Evolutionary conservation across 371 early-diverging fungal species (phyloP).

Genomic region (Rhizopus stolonifer): DNA sequence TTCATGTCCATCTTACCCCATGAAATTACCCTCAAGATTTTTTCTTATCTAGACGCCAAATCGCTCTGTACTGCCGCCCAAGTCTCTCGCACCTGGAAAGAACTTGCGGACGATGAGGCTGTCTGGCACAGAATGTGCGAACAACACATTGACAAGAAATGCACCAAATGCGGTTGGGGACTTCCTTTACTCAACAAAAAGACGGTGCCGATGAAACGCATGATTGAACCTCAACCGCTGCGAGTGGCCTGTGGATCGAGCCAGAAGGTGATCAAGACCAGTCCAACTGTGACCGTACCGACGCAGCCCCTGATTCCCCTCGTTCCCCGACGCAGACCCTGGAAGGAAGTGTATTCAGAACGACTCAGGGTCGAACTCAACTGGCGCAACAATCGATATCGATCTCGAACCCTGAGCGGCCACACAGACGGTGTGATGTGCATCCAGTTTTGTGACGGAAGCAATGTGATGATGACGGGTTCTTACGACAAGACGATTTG

Average conservation of each 20-base stretch:
- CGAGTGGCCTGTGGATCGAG: constrained; percentile 19
- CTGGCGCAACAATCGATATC: constrained; percentile 79
- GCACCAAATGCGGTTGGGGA: constrained; percentile 94
- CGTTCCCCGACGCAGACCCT: constrained; percentile 46
- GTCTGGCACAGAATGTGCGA: constrained; percentile 94
- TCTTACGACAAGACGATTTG: constrained; percentile 82
- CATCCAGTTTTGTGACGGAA: constrained; percentile 80
- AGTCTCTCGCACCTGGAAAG: constrained; percentile 76
- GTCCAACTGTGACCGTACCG: no score
- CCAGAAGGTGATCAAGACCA: no score
- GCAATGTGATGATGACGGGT: constrained; percentile 74
- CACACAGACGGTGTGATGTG: constrained; percentile 90
- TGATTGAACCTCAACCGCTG: constrained; percentile 16
- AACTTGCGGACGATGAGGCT: constrained; percentile 81
- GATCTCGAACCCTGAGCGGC: constrained; percentile 60
- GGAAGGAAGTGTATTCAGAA: constrained; percentile 86
- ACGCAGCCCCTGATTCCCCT: background rate
- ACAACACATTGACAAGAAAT: constrained; percentile 93
- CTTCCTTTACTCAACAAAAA: constrained; percentile 64
- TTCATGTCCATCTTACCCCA: constrained; percentile 69
- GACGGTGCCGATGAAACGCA: constrained; percentile 9
- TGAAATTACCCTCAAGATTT: constrained; percentile 76
- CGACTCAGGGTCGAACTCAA: constrained; percentile 79
- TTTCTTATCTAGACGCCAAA: constrained; percentile 85
- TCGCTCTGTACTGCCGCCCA: constrained; percentile 86